Conservation (phyloP, 495 filamentous ascomycete genomes). For the Neurospora intermedia region DNA sequence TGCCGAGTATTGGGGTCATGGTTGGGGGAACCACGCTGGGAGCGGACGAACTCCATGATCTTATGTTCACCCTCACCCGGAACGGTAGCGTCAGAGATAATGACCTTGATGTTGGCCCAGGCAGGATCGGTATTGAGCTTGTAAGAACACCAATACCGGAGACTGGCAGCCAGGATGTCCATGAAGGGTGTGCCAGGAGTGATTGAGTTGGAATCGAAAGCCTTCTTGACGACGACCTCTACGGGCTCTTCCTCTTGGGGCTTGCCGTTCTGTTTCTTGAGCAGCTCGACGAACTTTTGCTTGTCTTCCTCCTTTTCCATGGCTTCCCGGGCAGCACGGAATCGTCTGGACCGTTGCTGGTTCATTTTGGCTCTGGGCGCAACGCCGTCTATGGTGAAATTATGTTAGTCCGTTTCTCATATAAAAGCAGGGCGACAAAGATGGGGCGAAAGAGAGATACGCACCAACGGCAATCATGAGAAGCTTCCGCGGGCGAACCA, state of each 20-base stretch:
- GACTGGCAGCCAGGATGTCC: slow-evolving; percentile 83
- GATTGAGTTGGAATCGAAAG: slow-evolving; percentile 96
- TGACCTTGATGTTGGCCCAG: slow-evolving; percentile 96
- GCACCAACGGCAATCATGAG: slow-evolving; percentile 96
- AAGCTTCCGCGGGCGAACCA: slow-evolving; percentile 90
- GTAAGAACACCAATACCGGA: slow-evolving; percentile 92
- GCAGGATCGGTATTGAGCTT: slow-evolving; percentile 94
- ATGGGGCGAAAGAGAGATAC: slow-evolving; percentile 21
- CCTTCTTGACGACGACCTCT: slow-evolving; percentile 68
- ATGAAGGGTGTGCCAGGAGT: slow-evolving; percentile 98
- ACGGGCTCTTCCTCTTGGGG: slow-evolving; percentile 48
- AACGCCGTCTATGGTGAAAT: slow-evolving; percentile 59
- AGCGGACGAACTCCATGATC: slow-evolving; percentile 97
- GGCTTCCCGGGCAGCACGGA: slow-evolving; percentile 88
- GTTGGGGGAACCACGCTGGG: slow-evolving; percentile 77
- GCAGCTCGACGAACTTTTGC: slow-evolving; percentile 69
- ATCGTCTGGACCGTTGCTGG: slow-evolving; percentile 84
- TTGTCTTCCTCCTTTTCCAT: slow-evolving; percentile 90
- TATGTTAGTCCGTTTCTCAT: slow-evolving; percentile 22
- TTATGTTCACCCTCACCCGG: slow-evolving; percentile 98
- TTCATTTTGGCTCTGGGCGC: slow-evolving; percentile 96
- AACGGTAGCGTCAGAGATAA: slow-evolving; percentile 96
- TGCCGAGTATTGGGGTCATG: slow-evolving; percentile 96
- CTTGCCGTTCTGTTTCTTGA: slow-evolving; percentile 59
- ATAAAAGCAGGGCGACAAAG: not conserved